A percentile compares a stretch with the other conserved stretches of the same genome.
phyloP scores from a whole-genome alignment of 1,139 yeast species.

The Blastobotrys capitulatus region DNA sequence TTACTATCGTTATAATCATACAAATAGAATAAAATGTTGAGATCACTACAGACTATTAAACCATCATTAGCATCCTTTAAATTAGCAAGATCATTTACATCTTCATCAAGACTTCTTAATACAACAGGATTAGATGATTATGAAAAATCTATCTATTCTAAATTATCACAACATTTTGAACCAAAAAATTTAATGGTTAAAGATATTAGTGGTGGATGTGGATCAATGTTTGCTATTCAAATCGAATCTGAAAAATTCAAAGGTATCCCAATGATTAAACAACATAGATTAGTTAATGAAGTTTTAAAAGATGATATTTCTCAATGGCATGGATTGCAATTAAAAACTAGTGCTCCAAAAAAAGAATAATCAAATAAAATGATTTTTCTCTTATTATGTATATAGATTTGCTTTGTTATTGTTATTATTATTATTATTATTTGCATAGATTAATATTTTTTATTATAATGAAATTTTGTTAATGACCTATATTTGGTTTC shows the following conservation, averaged over 20 bases:
- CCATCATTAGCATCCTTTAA: neutral
- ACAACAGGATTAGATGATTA: slow-evolving; percentile 46
- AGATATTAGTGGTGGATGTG: slow-evolving; percentile 95
- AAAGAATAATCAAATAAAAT: neutral
- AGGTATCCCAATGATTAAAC: slow-evolving; percentile 80
- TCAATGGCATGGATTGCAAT: slow-evolving; percentile 93
- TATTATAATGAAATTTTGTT: too few species aligned
- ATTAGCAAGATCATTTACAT: neutral
- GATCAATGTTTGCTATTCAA: slow-evolving; percentile 91
- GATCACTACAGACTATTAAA: neutral
- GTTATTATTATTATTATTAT: neutral
- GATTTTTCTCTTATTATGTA: too few species aligned
- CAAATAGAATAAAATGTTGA: neutral
- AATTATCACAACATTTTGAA: slow-evolving; percentile 47
- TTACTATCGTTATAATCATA: too few species aligned
- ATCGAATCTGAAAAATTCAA: slow-evolving; percentile 70
- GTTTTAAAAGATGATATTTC: slow-evolving; percentile 78
- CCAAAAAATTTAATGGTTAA: slow-evolving; percentile 60
- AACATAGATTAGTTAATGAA: slow-evolving; percentile 83
- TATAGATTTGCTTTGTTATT: neutral
- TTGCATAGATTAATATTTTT: neutral
- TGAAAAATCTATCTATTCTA: slow-evolving; percentile 58
- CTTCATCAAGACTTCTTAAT: slow-evolving; percentile 3
- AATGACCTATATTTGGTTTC: too few species aligned
- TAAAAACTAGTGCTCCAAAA: slow-evolving; percentile 44